phyloP scores from a whole-genome alignment of 192 early-diverging fungal genomes.

The Helicostylum pulchrum region DNA sequence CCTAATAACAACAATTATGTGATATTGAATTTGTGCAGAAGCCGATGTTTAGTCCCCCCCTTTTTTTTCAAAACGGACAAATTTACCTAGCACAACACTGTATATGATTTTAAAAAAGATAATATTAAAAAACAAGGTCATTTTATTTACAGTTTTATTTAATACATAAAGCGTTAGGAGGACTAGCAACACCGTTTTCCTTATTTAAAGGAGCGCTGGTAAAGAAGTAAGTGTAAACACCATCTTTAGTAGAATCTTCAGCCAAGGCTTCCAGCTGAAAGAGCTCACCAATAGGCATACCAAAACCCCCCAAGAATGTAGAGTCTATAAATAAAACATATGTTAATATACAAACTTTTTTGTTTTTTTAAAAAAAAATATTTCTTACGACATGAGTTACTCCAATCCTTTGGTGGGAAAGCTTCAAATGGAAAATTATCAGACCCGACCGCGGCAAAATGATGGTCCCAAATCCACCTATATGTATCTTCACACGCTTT shows the following conservation, averaged over 20 bases:
- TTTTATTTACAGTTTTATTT: slow-evolving; percentile 32
- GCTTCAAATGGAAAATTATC: slow-evolving; percentile 27
- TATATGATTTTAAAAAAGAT: too few species aligned
- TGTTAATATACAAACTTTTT: too few species aligned
- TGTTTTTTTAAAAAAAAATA: neutral
- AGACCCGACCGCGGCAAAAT: slow-evolving; percentile 30
- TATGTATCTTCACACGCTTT: slow-evolving; percentile 32
- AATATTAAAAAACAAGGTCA: neutral
- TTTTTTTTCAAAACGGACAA: too few species aligned
- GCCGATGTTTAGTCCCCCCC: too few species aligned
- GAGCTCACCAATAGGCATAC: slow-evolving; percentile 35
- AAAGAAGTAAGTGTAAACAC: slow-evolving; percentile 28
- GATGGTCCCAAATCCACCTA: slow-evolving; percentile 32
- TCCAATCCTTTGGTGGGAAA: slow-evolving; percentile 18
- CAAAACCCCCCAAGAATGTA: slow-evolving; percentile 28
- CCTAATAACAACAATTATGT: too few species aligned
- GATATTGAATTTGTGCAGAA: too few species aligned
- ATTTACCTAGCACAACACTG: too few species aligned
- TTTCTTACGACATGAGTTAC: slow-evolving; percentile 25
- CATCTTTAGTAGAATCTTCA: slow-evolving; percentile 22
- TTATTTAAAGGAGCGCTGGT: slow-evolving; percentile 35
- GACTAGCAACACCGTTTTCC: slow-evolving; percentile 26
- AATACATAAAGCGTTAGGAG: slow-evolving; percentile 34
- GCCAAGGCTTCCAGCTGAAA: slow-evolving; percentile 30
- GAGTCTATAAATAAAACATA: slow-evolving; percentile 15